Base-by-base conservation (phyloP, 2,329 filamentous ascomycete genomes). In the Verticillium klebahnii region DNA sequence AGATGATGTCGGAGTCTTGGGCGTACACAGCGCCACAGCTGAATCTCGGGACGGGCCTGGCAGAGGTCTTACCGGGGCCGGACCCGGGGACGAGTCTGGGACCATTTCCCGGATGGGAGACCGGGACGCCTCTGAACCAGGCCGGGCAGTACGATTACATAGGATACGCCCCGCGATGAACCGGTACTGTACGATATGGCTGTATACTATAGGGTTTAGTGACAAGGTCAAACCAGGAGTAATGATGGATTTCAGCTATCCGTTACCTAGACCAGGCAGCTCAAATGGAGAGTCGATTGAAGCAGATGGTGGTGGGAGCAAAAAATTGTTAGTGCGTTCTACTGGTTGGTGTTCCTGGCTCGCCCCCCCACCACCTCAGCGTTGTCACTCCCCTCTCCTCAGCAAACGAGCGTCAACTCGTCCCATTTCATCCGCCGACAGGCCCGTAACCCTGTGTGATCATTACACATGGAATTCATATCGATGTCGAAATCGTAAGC, bases 1-100 rank as follows among this genome's bases (percentile, higher is more conserved):
- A 64, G 8, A 59, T 64, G 56, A 61, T 61, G 11, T 36, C 58
- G 23, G 61, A 61, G 23, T 54, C 63, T 15, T 64, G 61, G 63
- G 61, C 36, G 15, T 64, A 63, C 23, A 25, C 17, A 1, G 40
- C 19, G 19, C 45, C 45, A 9, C 45, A 52, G 3, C 3, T 19
- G 45, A 52, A 52, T 52, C 45, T 52, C 45, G 45, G n/a, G 19
- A 52, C 45, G 19, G 45, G 45, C 19, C 45, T 52, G 3, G 11
- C 19, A 12, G 45, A 52, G 19, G 12, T 11, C 3, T 19, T 52
- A 19, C 40, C 2, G 34, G 40, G 40, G 40, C 19, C 45, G 45
- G 39, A 9, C 8, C 45, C 45, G 19, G 45, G 19, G 2, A 7
- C 45, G 45, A 19, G 19, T n/a, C 19, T 19, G 19, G 11, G n/a